Base-by-base conservation (phyloP, 768 basidiomycete species). In the Sutorius australiensis region DNA sequence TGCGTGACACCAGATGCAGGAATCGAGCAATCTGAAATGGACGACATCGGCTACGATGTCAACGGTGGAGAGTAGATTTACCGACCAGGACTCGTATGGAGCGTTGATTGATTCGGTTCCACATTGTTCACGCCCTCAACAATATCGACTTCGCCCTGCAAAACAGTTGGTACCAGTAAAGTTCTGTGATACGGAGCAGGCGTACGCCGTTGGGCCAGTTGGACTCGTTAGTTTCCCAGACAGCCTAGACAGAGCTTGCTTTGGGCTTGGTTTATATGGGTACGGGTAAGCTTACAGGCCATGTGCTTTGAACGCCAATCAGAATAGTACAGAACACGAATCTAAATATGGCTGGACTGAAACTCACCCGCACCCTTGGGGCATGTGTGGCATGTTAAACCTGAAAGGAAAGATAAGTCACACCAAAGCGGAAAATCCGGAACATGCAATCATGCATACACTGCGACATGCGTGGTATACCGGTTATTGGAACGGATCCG, bases 11-110 rank as follows among this genome's bases (percentile, higher is more conserved):
- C 57, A 6, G 57, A 58, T 32, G 52, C 47, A 1, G 68, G 68
- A 10, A 70, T 72, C 3, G 63, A 51, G 40, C 68, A 70, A 39
- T 52, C 68, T 69, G 43, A 12, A 6, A 33, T 30, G 14, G 32
- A 8, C 30, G 2, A 19, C 14, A 17, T 50, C n/a, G 51, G 24
- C 27, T n/a, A 34, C 21, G 3, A 21, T 11, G 5, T 36, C 14
- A 11, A 17, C 27, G 8, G 12, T 6, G 16, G 17, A 24, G 13
- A 19, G 34, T 9, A 43, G 24, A 24, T 16, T 5, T 30, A 47
- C 72, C 43, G 52, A 77, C 81, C 70, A 11, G 79, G 57, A 50
- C 69, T 71, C 5, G 84, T 85, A 64, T 87, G 86, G 36, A 87
- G 69, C 0, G 82, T 79, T 2, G 74, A 72, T 52, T 74, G 71